These are phyloP conservation scores for Pseudoperonospora humuli DNA, from an alignment of 352 stramenopile species.

Conservation along the genomic window DNA sequence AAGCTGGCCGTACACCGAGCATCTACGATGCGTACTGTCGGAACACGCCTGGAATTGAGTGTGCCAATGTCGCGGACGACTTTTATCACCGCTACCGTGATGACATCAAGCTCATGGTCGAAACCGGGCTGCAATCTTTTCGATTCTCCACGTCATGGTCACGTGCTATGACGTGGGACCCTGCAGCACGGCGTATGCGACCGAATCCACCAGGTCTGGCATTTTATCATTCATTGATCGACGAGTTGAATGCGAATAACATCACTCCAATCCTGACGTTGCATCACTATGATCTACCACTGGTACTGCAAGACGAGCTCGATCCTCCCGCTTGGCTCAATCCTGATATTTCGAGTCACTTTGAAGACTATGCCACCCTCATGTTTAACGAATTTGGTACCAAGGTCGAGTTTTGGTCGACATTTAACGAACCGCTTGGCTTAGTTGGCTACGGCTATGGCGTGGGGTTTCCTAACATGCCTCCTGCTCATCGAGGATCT, in stretches of 20 bases:
- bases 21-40: slow-evolving; percentile 91
- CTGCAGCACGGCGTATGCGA: slow-evolving; percentile 25
- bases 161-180: slow-evolving; percentile 79
- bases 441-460: slow-evolving; percentile 61
- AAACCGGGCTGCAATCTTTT: slow-evolving; percentile 87
- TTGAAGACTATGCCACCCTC: slow-evolving; percentile 76
- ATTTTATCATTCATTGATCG: slow-evolving; percentile 91
- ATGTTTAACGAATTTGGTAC: slow-evolving; percentile 88
- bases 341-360: slow-evolving; percentile 42
- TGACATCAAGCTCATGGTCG: slow-evolving; percentile 89
- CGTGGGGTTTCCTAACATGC: no score
- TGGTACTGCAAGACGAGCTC: slow-evolving; percentile 68
- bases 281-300: slow-evolving; percentile 92
- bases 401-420: slow-evolving; percentile 90
- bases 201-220: slow-evolving; percentile 79
- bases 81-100: slow-evolving; percentile 87
- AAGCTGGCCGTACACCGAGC: slow-evolving; percentile 56
- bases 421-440: slow-evolving; percentile 90
- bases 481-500: slow-evolving; percentile 29
- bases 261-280: slow-evolving; percentile 89
- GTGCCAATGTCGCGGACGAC: slow-evolving; percentile 88
- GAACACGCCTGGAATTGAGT: slow-evolving; percentile 50
- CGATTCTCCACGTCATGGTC: slow-evolving; percentile 91
- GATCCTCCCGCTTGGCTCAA: slow-evolving; percentile 43
- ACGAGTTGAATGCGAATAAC: slow-evolving; percentile 54